Evolutionary conservation across 768 basidiomycete genomes (phyloP).

Genomic region (Rhodotorula kratochvilovae): DNA sequence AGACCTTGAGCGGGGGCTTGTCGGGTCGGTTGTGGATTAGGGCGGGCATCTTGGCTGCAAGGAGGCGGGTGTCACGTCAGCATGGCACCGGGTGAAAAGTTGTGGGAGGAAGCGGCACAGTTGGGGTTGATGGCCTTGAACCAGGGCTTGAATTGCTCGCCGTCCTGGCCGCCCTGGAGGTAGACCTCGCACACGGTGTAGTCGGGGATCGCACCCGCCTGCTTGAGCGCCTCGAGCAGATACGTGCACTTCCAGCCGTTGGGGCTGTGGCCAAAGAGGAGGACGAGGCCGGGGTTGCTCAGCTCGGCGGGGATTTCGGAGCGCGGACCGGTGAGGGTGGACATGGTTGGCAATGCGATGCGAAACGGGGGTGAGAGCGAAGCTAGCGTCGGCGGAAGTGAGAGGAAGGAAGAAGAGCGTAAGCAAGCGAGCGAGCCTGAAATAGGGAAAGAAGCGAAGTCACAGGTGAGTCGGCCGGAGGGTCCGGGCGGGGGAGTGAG

Average conservation of each 20-base stretch:
- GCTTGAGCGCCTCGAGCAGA: constrained; percentile 30
- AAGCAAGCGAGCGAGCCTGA: no score
- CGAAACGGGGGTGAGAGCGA: no score
- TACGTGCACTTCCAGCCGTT: constrained; percentile 29
- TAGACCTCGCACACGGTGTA: constrained; percentile 19
- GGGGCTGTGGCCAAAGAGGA: constrained; percentile 8
- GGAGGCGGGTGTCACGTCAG: no score
- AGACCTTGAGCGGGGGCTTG: constrained; percentile 1
- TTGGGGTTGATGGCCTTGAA: constrained; percentile 29
- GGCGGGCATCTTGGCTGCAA: constrained; percentile 27
- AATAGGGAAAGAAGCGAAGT: no score
- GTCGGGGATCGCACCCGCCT: constrained; percentile 13
- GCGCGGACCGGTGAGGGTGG: constrained; percentile 3
- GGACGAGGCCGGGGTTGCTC: constrained; percentile 17
- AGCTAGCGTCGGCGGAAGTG: no score
- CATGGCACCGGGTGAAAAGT: neutral
- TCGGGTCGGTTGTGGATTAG: constrained; percentile 18
- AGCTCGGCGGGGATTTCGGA: constrained; percentile 16
- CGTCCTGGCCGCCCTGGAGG: neutral
- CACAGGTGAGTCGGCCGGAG: no score
- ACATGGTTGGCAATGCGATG: neutral
- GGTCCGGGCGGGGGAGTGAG: no score
- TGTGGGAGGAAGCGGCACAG: constrained; percentile 13
- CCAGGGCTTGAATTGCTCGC: constrained; percentile 28
- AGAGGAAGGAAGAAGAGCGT: no score